These are phyloP conservation scores for Termitomyces sp. DNA, from an alignment of 768 basidiomycete genomes.

Conservation along the genomic window DNA sequence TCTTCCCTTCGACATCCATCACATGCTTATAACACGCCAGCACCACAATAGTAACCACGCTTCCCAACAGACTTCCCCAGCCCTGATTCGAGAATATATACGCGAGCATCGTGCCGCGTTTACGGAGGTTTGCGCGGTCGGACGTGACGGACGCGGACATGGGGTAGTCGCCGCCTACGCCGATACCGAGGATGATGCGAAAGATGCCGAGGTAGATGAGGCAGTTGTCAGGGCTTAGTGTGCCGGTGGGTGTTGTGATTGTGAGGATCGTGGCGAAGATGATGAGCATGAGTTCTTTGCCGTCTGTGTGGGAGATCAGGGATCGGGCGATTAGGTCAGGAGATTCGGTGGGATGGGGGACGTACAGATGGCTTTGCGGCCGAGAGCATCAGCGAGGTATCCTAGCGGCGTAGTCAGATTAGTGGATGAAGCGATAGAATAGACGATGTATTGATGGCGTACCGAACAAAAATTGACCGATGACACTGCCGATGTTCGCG, in stretches of 20 bases:
- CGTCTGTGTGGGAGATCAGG: conserved; percentile 40
- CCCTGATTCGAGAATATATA: conserved; percentile 80
- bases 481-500: conserved; percentile 72
- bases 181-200: conserved; percentile 74
- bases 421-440: not conserved
- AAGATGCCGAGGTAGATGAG: conserved; percentile 67
- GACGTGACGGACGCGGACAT: conserved; percentile 71
- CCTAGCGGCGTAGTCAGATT: conserved; percentile 31
- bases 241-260: conserved; percentile 64
- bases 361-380: conserved; percentile 66
- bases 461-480: conserved; percentile 69
- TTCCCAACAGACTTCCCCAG: conserved; percentile 71
- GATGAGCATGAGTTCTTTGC: conserved; percentile 79
- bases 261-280: conserved; percentile 75
- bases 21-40: conserved; percentile 60
- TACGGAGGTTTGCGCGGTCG: conserved; percentile 62
- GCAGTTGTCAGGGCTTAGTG: conserved; percentile 46
- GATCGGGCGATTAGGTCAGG: not conserved
- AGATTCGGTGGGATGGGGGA: not conserved
- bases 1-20: conserved; percentile 59
- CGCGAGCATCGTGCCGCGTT: conserved; percentile 71
- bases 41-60: conserved; percentile 61
- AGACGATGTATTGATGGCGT: conserved; percentile 2
- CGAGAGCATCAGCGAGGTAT: conserved; percentile 63
- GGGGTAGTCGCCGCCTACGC: conserved; percentile 80